Evolutionary conservation across 305 asterid genomes (phyloP), one percentile per base, ranked within the genome.

Genomic region (Solanum hybrid): DNA sequence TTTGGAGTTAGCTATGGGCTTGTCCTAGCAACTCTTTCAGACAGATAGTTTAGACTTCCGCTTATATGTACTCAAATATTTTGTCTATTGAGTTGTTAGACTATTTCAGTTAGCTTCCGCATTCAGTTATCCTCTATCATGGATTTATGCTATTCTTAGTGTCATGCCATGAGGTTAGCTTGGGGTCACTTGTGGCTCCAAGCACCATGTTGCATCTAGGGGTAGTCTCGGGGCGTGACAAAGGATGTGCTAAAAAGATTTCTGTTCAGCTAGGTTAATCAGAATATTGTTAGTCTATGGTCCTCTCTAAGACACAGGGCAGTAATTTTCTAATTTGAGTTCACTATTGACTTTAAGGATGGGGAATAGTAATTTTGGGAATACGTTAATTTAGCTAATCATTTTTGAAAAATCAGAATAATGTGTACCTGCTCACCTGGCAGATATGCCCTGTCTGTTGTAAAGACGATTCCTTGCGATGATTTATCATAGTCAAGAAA

Each of bases 371-470:
- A 31, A 33, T 57, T 85, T 85, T 22, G 88, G 71, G 22, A 3
- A 85, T 20, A 20, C 14, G 2, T 37, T 24, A 57, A 24, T 57
- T 51, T 67, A 78, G 57, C 79, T 51, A 51, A 64, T 88, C 26
- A 34, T n/a, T 22, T 22, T 4, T 12, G 34, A 78, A 26, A 69
- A 24, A 78, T n/a, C 77, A 69, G 82, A 79, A 90, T 92, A 86
- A 86, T 91, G 87, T 92, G 92, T 97, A 97, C 99, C 99, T 97
- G 99, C 99, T 97, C 99, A 95, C 99, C 99, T 96, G 97, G 99
- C 94, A 94, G 97, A 93, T 97, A 96, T 39, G 95, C 96, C 94
- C 99, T 94, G 90, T 97, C 99, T 1, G 99, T 97, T 6, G 96
- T 95, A 92, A 94, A 97, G 89, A 96, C 98, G 84, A 97, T 97